Base-by-base conservation (phyloP, 2,329 filamentous ascomycete species). In the Ophiosphaerella korrae region DNA sequence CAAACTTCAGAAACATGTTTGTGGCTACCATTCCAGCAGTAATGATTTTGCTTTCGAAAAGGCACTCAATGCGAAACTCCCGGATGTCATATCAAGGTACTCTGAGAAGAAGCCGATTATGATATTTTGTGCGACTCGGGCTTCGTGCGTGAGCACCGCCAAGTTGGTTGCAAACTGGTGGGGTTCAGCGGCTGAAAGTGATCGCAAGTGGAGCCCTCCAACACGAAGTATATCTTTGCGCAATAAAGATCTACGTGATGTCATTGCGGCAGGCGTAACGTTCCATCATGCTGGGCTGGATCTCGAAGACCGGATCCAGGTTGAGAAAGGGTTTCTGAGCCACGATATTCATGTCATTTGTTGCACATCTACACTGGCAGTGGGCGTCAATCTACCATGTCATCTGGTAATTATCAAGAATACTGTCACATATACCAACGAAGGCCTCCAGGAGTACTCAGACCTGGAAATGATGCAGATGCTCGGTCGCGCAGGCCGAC, bases 401-500 rank as follows among this genome's bases (percentile, higher is more conserved):
- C 88, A 94, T 66, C 83, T 92, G 3, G 90, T 92, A 3, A 85
- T 95, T 8, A 82, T 96, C 48, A 95, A 95, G 70, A 89, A 89
- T 18, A 95, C 90, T 0, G 81, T 86, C 3, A 78, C 80, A 0
- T 82, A 84, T 49, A 82, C 85, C 49, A 78, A 74, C 29, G 74
- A 80, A 6, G 79, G 74, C 7, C 63, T 83, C 33, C 82, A 85
- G 48, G 89, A 94, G 67, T 92, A 91, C 59, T 86, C 89, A 0
- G 90, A 94, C 66, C 78, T 95, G 5, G 90, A 95, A 60, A 82
- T 93, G 54, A 93, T 93, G 87, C 90, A 96, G 63, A 95, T 96
- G 90, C 82, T 95, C 42, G 90, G 90, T 6, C 85, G 90, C 56
- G 90, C 90, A 43, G 90, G 91, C 1, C 81, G 90, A 16, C 90